A percentile compares a stretch with the other conserved stretches of the same genome.
Evolutionary conservation across 169 alveolate species (phyloP).

Genomic region (Amoebophrya sp.): DNA sequence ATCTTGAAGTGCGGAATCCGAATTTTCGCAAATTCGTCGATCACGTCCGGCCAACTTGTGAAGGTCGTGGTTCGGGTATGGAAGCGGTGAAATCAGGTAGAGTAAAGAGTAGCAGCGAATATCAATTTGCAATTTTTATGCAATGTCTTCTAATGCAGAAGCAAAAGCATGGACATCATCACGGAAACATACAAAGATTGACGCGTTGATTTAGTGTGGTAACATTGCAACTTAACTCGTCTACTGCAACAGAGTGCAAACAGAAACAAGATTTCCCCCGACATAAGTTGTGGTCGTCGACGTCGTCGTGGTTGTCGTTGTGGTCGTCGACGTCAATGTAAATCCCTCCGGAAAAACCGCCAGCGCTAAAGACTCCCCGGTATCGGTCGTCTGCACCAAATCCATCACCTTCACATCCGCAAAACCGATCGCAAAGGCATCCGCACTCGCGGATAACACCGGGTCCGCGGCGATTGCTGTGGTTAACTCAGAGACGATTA

Average conservation of each 20-base stretch:
- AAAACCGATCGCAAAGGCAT: background rate
- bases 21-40: background rate
- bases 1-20: background rate
- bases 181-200: no score
- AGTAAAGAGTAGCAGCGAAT: no score
- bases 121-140: no score
- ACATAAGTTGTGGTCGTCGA: background rate
- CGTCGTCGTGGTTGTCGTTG: background rate
- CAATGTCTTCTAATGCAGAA: no score
- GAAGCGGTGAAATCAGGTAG: no score
- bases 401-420: background rate
- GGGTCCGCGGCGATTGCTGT: background rate
- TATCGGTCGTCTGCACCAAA: background rate
- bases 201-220: no score
- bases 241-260: no score
- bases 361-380: background rate
- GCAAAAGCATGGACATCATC: no score
- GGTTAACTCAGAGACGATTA: background rate
- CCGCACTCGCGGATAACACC: background rate
- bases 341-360: slow-evolving; percentile 16
- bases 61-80: background rate
- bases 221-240: no score
- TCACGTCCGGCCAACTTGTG: background rate
- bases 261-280: no score
- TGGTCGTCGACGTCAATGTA: background rate